Evolutionary conservation across 495 filamentous ascomycete genomes (phyloP).

Genomic region (Aspergillus incahuasiensis): DNA sequence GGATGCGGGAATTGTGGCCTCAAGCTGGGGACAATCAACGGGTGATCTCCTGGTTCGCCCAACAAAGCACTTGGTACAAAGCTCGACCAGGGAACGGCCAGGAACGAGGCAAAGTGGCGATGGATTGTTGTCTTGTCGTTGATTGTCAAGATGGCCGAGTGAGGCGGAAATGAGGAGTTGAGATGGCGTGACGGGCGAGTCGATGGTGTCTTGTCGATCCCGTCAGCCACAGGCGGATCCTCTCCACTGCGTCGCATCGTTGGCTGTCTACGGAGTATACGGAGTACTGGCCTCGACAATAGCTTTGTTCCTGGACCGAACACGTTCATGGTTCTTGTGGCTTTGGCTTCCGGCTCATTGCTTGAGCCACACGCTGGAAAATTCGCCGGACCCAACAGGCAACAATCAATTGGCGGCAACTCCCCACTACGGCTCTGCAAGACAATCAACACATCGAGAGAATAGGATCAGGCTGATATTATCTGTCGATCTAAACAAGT

Average conservation of each 20-base stretch:
- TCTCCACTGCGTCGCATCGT: background rate
- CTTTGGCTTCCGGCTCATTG: background rate
- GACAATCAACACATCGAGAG: no score
- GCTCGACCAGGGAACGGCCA: background rate
- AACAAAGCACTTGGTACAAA: background rate
- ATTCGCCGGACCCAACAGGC: background rate
- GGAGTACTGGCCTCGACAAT: no score
- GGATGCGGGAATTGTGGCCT: background rate
- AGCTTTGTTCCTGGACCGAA: background rate
- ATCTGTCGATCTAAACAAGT: background rate
- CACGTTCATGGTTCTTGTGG: background rate
- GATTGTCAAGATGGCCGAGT: background rate
- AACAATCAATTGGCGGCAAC: background rate
- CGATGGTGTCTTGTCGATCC: background rate
- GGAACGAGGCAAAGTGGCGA: background rate
- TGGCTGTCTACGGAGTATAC: no score
- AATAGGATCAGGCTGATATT: background rate
- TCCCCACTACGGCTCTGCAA: background rate
- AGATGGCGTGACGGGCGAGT: background rate
- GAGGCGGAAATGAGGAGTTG: background rate
- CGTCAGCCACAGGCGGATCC: background rate
- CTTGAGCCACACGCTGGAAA: background rate
- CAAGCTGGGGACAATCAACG: background rate
- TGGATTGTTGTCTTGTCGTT: background rate
- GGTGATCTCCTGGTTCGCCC: background rate